These are phyloP conservation scores for Phytophthora boehmeriae DNA, from an alignment of 352 stramenopile species.

Conservation along the genomic window DNA sequence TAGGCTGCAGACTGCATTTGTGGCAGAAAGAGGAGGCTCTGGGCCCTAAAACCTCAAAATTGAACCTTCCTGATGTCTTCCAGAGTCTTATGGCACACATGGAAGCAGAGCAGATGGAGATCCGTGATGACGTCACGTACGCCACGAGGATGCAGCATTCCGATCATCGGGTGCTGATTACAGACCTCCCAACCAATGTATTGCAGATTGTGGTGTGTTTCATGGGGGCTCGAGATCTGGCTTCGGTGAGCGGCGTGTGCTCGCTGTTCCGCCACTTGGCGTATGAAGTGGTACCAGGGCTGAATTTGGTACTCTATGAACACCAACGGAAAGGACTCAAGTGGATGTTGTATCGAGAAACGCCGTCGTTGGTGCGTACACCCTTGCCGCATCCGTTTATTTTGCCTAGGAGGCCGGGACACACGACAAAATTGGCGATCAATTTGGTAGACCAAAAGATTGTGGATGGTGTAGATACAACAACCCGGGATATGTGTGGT, in stretches of 20 bases:
- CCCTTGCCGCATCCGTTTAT: constrained; percentile 47
- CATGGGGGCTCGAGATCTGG: constrained; percentile 53
- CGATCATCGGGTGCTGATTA: constrained; percentile 36
- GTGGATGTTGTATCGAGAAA: constrained; percentile 72
- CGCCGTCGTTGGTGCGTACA: constrained; percentile 15
- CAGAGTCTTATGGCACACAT: constrained; percentile 50
- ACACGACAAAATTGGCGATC: constrained; percentile 19
- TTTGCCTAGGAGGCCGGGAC: constrained; percentile 6
- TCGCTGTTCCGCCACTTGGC: constrained; percentile 68
- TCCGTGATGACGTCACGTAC: constrained; percentile 58
- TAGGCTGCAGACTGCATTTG: constrained; percentile 56
- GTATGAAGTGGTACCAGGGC: constrained; percentile 72
- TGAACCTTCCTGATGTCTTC: constrained; percentile 60
- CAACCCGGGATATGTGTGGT: constrained; percentile 46
- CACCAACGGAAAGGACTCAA: constrained; percentile 72
- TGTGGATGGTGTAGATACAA: constrained; percentile 11
- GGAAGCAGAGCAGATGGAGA: constrained; percentile 50
- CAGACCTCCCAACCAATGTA: constrained; percentile 48
- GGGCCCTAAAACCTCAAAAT: constrained; percentile 7
- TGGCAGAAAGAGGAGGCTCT: constrained; percentile 6
- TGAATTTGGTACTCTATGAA: constrained; percentile 64
- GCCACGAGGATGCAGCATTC: constrained; percentile 30
- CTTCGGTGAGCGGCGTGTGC: constrained; percentile 50
- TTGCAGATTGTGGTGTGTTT: constrained; percentile 60
- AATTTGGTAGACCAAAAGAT: constrained; percentile 53